Evolutionary conservation across 108 stramenopile genomes (phyloP).

Genomic region (Skeletonema menzelii): DNA sequence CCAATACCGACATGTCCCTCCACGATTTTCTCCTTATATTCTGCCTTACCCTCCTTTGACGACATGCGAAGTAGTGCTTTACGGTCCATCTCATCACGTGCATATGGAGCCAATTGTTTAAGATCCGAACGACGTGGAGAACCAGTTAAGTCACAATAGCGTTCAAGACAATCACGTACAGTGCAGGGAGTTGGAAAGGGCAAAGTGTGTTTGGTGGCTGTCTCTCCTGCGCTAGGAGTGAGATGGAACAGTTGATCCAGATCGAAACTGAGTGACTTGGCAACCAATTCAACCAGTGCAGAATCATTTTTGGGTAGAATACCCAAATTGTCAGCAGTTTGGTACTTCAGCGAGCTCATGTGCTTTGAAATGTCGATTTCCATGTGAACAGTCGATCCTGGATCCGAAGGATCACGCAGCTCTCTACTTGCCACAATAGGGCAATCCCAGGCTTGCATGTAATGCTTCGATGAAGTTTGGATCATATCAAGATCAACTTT

Average conservation of each 20-base stretch:
- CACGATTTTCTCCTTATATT: conserved; percentile 79
- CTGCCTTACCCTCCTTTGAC: conserved; percentile 83
- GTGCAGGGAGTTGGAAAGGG: conserved; percentile 95
- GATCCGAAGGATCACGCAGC: conserved; percentile 68
- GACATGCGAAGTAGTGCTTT: conserved; percentile 75
- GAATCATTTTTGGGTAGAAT: conserved; percentile 86
- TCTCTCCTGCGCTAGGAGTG: conserved; percentile 22
- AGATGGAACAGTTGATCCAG: conserved; percentile 60
- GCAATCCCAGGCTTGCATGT: conserved; percentile 77
- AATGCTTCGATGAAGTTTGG: conserved; percentile 76
- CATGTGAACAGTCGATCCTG: conserved; percentile 92
- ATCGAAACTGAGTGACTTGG: conserved; percentile 58
- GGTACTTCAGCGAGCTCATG: conserved; percentile 60
- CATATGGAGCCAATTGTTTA: conserved; percentile 86
- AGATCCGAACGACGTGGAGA: conserved; percentile 86
- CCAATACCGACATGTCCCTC: conserved; percentile 63
- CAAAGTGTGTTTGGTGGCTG: conserved; percentile 72
- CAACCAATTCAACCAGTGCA: conserved; percentile 73
- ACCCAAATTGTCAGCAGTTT: conserved; percentile 96
- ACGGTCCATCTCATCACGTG: conserved; percentile 70
- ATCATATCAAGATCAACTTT: conserved; percentile 47
- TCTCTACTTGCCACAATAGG: conserved; percentile 70
- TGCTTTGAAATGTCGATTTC: conserved; percentile 87
- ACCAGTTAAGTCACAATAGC: conserved; percentile 90
- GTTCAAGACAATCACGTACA: conserved; percentile 80